A percentile compares a stretch with the other conserved stretches of the same genome.
Evolutionary conservation across 306 rosid species (phyloP).

Genomic region (Dalbergia cultrata): DNA sequence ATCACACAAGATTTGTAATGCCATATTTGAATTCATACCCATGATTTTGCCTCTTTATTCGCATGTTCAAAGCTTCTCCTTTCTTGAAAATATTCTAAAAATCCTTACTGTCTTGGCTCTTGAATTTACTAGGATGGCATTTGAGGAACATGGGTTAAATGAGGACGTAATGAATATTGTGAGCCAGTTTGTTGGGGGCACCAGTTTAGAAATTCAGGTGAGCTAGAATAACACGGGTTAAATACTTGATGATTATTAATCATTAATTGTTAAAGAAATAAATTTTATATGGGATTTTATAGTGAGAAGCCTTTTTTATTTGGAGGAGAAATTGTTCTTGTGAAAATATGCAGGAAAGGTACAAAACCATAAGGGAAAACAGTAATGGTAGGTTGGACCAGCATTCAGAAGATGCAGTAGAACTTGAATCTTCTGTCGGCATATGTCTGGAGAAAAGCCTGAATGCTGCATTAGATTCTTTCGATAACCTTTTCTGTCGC

Average conservation of each 20-base stretch:
- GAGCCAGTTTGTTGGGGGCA: slow-evolving; percentile 79
- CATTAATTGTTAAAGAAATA: slow-evolving; percentile 21
- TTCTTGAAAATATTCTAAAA: slow-evolving; percentile 29
- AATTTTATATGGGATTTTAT: slow-evolving; percentile 28
- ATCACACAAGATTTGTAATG: slow-evolving; percentile 1
- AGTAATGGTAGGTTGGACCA: slow-evolving; percentile 52
- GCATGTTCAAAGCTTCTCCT: slow-evolving; percentile 20
- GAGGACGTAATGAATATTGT: slow-evolving; percentile 76
- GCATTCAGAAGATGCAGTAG: slow-evolving; percentile 55
- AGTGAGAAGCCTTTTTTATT: slow-evolving; percentile 37
- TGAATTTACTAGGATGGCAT: slow-evolving; percentile 74
- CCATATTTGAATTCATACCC: slow-evolving; percentile 31
- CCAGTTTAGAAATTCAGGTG: slow-evolving; percentile 82
- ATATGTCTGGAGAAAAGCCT: slow-evolving; percentile 80
- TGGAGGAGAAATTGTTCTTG: slow-evolving; percentile 26
- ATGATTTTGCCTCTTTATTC: slow-evolving; percentile 27
- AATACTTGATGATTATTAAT: slow-evolving; percentile 45
- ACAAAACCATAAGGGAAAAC: slow-evolving; percentile 70
- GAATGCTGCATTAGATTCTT: slow-evolving; percentile 88
- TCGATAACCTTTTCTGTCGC: slow-evolving; percentile 95
- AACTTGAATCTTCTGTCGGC: slow-evolving; percentile 56
- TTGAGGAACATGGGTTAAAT: slow-evolving; percentile 80
- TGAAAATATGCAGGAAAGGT: slow-evolving; percentile 72
- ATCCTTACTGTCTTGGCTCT: slow-evolving; percentile 31
- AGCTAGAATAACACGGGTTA: slow-evolving; percentile 42